Conservation (phyloP, 176 grass and related monocot species). For the Eragrostis nindensis region DNA sequence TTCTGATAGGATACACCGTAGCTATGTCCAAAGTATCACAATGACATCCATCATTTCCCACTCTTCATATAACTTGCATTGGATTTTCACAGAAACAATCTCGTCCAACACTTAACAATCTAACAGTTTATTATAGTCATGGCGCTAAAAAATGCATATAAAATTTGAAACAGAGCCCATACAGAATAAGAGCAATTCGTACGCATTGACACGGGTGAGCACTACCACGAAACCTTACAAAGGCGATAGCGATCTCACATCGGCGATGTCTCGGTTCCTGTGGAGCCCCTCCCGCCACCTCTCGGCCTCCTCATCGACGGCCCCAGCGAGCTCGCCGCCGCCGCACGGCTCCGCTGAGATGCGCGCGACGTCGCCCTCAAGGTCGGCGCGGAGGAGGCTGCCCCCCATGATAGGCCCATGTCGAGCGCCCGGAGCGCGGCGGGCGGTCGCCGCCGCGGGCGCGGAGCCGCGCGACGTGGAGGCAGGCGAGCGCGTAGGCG, state of each 20-base stretch:
- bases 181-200: constrained; percentile 3
- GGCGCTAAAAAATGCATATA: background rate
- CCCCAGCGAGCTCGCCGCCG: constrained; percentile 16
- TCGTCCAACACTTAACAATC: background rate
- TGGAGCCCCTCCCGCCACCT: constrained; percentile 66
- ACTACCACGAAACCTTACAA: constrained; percentile 33
- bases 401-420: constrained; percentile 98
- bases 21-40: background rate
- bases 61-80: background rate
- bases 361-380: constrained; percentile 56
- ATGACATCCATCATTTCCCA: background rate
- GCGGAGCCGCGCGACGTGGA: constrained; percentile 75
- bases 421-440: constrained; percentile 81
- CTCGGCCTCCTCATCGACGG: constrained; percentile 6
- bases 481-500: constrained; percentile 91
- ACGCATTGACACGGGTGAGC: background rate
- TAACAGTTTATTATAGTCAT: background rate
- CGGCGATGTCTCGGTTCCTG: constrained; percentile 60
- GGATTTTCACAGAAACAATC: background rate
- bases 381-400: constrained; percentile 66
- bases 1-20: too few species aligned
- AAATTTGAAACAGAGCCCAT: background rate
- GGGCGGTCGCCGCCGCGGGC: constrained; percentile 40
- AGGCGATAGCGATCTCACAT: constrained; percentile 56
- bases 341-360: constrained; percentile 36